Evolutionary conservation across 2,329 filamentous ascomycete species (phyloP), one percentile per base, ranked within the genome.

Genomic region (Xenoacremonium recifei): DNA sequence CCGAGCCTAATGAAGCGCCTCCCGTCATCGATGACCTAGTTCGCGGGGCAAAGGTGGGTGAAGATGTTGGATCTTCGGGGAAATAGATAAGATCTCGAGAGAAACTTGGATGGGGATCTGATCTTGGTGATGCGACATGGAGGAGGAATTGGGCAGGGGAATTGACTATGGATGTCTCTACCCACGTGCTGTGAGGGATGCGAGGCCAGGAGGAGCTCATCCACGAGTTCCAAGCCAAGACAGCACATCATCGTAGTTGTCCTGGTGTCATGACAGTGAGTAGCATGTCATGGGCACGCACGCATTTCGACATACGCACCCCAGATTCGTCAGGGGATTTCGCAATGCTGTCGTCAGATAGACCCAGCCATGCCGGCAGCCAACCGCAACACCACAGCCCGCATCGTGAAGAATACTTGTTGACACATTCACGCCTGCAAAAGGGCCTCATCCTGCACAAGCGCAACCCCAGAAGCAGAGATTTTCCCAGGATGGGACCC

Each of bases 401-500:
- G 29, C 12, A 15, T 31, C 29, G 7, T 15, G n/a, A 10, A 15
- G 17, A 31, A 31, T 31, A 9, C 29, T 31, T 11, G 6, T 31
- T 15, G 29, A 15, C n/a, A n/a, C n/a, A n/a, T 31, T 31, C 29
- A 15, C n/a, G 6, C 29, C 29, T 33, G 21, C 11, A 17, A 20
- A 21, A 13, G 33, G n/a, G 17, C 32, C 9, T 18, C 32, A 20
- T 34, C 32, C 9, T 6, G 9, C 21, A 21, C 25, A 16, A 29
- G 23, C n/a, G 30, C 20, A 18, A 15, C 13, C 12, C 15, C 27
- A 21, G 12, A 31, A 21, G 33, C 35, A 44, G 44, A 44, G 40
- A 40, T 44, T 47, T 47, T 47, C 37, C 44, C 23, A 44, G 44
- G 44, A 40, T 47, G 30, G 32, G 23, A 34, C 20, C 32, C 32